A percentile compares a stretch with the other conserved stretches of the same genome.
These are phyloP conservation scores for Tulasnella sp. DNA, from an alignment of 768 basidiomycete species.

Conservation along the genomic window DNA sequence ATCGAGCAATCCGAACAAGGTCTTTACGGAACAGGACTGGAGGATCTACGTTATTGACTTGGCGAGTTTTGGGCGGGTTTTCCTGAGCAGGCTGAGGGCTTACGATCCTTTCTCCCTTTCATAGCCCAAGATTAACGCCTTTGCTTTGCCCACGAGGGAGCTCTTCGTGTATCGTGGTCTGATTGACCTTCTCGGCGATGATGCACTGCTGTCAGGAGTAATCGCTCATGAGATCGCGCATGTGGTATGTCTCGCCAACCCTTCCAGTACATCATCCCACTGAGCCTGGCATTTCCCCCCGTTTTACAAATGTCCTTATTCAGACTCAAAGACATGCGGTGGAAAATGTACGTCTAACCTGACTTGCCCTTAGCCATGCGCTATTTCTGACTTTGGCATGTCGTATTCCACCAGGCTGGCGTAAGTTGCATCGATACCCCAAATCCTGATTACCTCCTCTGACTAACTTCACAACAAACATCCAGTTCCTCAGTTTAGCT, in stretches of 20 bases:
- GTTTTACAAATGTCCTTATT: background rate
- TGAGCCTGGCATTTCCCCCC: background rate
- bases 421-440: background rate
- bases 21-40: constrained; percentile 41
- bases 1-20: constrained; percentile 43
- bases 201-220: constrained; percentile 44
- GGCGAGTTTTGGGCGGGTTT: constrained; percentile 34
- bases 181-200: constrained; percentile 41
- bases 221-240: constrained; percentile 45
- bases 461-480: background rate
- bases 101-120: background rate
- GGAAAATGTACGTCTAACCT: constrained; percentile 42
- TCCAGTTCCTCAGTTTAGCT: constrained; percentile 43
- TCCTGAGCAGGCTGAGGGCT: background rate
- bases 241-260: constrained; percentile 7
- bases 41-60: constrained; percentile 44
- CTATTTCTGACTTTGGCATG: background rate
- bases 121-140: constrained; percentile 43
- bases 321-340: constrained; percentile 43
- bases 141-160: constrained; percentile 44
- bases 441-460: background rate
- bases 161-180: constrained; percentile 47
- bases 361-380: background rate
- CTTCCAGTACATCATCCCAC: background rate
- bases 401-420: background rate